Base-by-base conservation (phyloP, 106 monocot genomes). In the Phalaenopsis equestris region DNA sequence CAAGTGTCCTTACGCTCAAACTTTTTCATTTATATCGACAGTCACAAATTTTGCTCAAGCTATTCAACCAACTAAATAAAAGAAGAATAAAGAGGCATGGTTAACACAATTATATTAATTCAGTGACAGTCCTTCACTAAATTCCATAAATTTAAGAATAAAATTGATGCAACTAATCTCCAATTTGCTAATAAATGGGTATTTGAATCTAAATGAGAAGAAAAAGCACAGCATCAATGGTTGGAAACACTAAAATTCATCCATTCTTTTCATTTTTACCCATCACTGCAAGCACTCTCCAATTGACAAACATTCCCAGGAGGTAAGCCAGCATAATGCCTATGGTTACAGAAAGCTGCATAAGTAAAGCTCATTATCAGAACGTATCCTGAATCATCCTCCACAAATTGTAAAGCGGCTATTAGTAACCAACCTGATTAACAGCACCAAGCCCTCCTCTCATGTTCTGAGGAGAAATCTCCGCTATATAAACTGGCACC, bases 401-500 rank as follows among this genome's bases (percentile, higher is more conserved):
- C 45, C 3, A 38, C 4, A 30, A n/a, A 79, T 5, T 56, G 9
- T 55, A 41, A 67, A 10, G 14, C 11, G 9, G 8, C 15, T 17
- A n/a, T 6, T 55, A 76, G 15, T 38, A 75, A 78, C 78, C 3
- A 68, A 96, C 93, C 90, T 93, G 96, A 84, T 94, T 97, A 72
- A 97, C 96, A 42, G 96, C 79, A 24, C 94, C 96, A 73, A 97
- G 96, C 36, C 85, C 84, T 38, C 96, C 96, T 85, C 96, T 94
- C 90, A 92, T 84, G 86, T 97, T 97, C 78, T 94, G 96, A 47
- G 96, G 96, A 83, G 94, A 68, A 55, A 96, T 96, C 86, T 96
- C 96, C 37, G 96, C 96, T 82, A 96, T 96, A 70, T 97, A 97
- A 38, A 94, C 94, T 38, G 94, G 96, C 17, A 97, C 96, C 96